Conservation (phyloP, 768 basidiomycete genomes). For the Lentinula aciculospora region DNA sequence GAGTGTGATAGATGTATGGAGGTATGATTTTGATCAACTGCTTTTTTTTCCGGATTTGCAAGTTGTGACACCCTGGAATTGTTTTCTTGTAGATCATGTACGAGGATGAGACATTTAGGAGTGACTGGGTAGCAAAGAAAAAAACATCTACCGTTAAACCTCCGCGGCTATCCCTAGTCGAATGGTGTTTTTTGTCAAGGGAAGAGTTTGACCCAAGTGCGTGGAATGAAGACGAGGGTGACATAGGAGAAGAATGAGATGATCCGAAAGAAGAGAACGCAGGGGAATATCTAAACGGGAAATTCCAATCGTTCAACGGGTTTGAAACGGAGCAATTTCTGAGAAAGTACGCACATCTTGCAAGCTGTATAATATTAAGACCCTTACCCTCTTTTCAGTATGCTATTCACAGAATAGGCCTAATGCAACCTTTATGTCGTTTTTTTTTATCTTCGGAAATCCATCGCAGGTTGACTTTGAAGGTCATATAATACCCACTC, state of each 20-base stretch:
- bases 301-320: too few species aligned
- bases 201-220: neutral
- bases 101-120: neutral
- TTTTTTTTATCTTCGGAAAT: neutral
- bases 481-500: neutral
- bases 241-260: neutral
- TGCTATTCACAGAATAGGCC: too few species aligned
- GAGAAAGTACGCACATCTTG: neutral
- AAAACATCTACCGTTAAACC: neutral
- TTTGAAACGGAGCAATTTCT: neutral
- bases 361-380: too few species aligned
- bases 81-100: neutral
- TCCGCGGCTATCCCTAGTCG: neutral
- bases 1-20: slow-evolving; percentile 6
- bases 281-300: neutral
- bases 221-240: neutral
- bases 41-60: neutral
- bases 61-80: neutral
- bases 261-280: neutral
- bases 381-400: neutral
- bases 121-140: neutral
- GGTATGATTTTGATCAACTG: neutral
- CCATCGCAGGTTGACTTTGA: neutral
- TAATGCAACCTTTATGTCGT: neutral
- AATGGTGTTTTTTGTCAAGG: neutral